Evolutionary conservation across 2,329 filamentous ascomycete genomes (phyloP).

Genomic region (Dactylellina sp.): DNA sequence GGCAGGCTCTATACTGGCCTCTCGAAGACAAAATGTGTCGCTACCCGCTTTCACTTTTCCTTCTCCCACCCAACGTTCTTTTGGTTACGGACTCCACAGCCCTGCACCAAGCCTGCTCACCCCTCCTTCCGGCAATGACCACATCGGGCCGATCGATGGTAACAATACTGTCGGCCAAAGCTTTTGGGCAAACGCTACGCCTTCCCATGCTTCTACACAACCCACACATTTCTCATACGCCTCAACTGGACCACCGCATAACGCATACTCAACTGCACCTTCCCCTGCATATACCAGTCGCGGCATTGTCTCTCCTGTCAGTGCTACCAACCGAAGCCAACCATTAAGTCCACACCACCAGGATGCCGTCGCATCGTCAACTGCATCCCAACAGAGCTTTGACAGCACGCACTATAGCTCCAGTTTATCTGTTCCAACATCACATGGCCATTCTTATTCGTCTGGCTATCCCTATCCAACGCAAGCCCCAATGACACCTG

Average conservation of each 20-base stretch:
- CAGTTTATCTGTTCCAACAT: constrained; percentile 31
- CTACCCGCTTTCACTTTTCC: constrained; percentile 52
- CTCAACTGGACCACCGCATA: constrained; percentile 36
- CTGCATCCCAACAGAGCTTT: constrained; percentile 23
- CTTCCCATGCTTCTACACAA: constrained; percentile 23
- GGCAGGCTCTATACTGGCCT: constrained; percentile 38
- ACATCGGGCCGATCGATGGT: constrained; percentile 41
- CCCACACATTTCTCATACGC: constrained; percentile 39
- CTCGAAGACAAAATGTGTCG: constrained; percentile 52
- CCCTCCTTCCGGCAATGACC: constrained; percentile 48
- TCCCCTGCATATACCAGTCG: constrained; percentile 27
- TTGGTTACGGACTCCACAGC: constrained; percentile 50
- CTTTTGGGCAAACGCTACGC: constrained; percentile 45
- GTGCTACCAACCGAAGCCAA: constrained; percentile 33
- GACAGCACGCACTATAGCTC: constrained; percentile 39
- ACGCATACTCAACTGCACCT: constrained; percentile 31
- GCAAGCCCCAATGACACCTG: constrained; percentile 41
- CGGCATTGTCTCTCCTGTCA: constrained; percentile 44
- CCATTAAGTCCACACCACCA: constrained; percentile 53
- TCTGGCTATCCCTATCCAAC: constrained; percentile 30
- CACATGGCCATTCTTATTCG: constrained; percentile 38
- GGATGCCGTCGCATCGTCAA: constrained; percentile 30
- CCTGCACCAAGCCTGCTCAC: constrained; percentile 46
- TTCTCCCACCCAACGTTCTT: constrained; percentile 45
- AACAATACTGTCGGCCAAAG: constrained; percentile 38